These are phyloP conservation scores for Achlya hypogyna DNA, from an alignment of 352 stramenopile species.

Conservation along the genomic window DNA sequence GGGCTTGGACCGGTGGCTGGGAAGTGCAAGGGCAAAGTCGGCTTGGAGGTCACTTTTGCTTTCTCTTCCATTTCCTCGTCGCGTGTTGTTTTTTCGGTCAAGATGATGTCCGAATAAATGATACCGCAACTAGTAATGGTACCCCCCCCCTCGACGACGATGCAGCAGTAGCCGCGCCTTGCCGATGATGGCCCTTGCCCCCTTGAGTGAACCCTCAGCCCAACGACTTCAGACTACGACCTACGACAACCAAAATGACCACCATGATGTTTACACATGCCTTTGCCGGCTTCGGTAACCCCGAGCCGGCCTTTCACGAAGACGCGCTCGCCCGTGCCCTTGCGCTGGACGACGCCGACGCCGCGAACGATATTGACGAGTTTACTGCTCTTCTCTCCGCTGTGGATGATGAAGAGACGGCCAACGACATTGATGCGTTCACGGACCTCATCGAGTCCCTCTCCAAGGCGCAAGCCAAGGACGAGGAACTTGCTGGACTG, in stretches of 20 bases:
- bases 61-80: slow-evolving; percentile 12
- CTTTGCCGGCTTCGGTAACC: slow-evolving; percentile 5
- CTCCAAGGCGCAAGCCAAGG: slow-evolving; percentile 13
- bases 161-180: slow-evolving; percentile 13
- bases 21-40: neutral
- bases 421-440: slow-evolving; percentile 17
- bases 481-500: neutral
- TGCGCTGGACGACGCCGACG: slow-evolving; percentile 15
- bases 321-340: neutral
- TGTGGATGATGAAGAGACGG: slow-evolving; percentile 20
- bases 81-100: slow-evolving; percentile 16
- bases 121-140: slow-evolving; percentile 6
- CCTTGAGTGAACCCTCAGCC: slow-evolving; percentile 9
- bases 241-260: slow-evolving; percentile 7
- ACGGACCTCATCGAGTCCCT: slow-evolving; percentile 10
- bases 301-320: slow-evolving; percentile 10
- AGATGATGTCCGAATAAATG: slow-evolving; percentile 22
- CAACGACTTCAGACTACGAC: neutral
- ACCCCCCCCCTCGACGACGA: slow-evolving; percentile 11
- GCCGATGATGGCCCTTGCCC: slow-evolving; percentile 1
- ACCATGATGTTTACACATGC: slow-evolving; percentile 19
- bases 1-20: neutral
- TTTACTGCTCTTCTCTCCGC: slow-evolving; percentile 6
- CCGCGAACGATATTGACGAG: slow-evolving; percentile 19
- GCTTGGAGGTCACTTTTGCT: slow-evolving; percentile 14